Evolutionary conservation across 2,329 filamentous ascomycete genomes (phyloP), one percentile per base, ranked within the genome.

Genomic region (Aureobasidium sp.): DNA sequence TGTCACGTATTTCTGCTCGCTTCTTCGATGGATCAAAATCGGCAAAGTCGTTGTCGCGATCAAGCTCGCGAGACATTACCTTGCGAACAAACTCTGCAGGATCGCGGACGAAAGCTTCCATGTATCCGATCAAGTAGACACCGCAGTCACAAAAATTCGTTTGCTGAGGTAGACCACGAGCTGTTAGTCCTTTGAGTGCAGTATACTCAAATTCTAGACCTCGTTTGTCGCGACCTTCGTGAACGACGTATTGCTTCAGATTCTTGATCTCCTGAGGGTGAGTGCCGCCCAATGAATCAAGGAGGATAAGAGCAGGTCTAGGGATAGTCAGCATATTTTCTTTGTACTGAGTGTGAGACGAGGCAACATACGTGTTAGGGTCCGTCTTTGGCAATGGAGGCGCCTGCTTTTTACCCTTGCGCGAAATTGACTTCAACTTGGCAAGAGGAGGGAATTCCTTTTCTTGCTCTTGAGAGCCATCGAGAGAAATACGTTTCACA

Each of bases 141-240:
- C 94, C 94, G 69, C 94, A 99, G 71, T 99, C 94, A 64, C 84
- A 92, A 67, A 82, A 89, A 70, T 99, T 97, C 53, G 84, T 76
- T 72, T 99, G 94, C 64, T 83, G 76, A 0, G 94, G 93, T 15
- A 97, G 87, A 8, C 82, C 79, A 63, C 83, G 88, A 5, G 89
- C 90, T 42, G 85, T 91, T 78, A 89, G 85, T 4, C 83, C 84
- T 64, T 78, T 77, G 60, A 84, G 74, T 11, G 74, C 67, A 5
- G 71, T 73, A n/a, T 73, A 70, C 11, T 78, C 71, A 15, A 82
- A 75, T 5, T 77, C 71, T 64, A 81, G 74, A 15, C 73, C 72
- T n/a, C 77, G 78, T 68, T 85, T 94, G 78, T 75, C 79, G 66
- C 80, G 79, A 4, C 88, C 87, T 75, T 97, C 94, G 50, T 83